phyloP scores from a whole-genome alignment of 257 asterid genomes.

The Thymus mandschuricus region DNA sequence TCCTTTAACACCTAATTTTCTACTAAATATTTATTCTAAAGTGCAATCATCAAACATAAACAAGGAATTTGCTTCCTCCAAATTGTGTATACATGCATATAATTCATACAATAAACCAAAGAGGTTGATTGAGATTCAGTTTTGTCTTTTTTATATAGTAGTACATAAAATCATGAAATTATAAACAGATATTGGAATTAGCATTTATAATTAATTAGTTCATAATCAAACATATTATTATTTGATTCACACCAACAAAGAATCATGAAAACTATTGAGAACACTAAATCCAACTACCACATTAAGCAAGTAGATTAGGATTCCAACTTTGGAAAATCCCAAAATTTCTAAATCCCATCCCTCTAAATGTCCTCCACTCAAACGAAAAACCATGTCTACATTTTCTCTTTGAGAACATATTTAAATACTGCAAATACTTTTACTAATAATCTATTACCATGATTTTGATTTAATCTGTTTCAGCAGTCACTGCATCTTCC shows the following conservation, averaged over 20 bases:
- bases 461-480: neutral
- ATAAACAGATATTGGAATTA: neutral
- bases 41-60: neutral
- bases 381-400: constrained; percentile 20
- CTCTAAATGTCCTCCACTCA: constrained; percentile 4
- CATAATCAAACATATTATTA: neutral
- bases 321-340: constrained; percentile 23
- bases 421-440: neutral
- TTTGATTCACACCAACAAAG: neutral
- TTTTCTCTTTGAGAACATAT: constrained; percentile 1
- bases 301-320: neutral
- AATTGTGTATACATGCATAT: no score
- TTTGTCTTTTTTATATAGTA: neutral
- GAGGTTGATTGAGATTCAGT: neutral
- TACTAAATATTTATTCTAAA: no score
- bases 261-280: neutral
- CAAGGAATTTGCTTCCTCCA: no score
- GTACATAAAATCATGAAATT: neutral
- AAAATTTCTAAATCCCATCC: neutral
- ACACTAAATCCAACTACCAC: neutral
- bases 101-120: no score
- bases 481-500: constrained; percentile 54
- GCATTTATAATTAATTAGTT: neutral
- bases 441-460: constrained; percentile 7
- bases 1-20: no score